Evolutionary conservation across 176 grass and related monocot genomes (phyloP), one percentile per base, ranked within the genome.

Genomic region (Oryza longistaminata): DNA sequence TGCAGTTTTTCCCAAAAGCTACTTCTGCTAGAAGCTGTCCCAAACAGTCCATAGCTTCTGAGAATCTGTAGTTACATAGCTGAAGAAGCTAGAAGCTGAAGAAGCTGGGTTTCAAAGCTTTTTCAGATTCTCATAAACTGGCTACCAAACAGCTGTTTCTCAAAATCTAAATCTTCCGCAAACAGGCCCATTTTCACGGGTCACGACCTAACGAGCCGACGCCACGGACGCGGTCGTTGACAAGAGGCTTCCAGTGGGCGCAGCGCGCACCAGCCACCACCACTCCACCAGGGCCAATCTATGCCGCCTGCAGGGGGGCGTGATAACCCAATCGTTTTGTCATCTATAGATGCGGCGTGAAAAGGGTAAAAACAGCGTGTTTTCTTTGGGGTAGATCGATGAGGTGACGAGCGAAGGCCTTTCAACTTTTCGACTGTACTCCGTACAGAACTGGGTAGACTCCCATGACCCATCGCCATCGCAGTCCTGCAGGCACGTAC

Each of bases 401-500:
- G 80, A 73, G 52, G 43, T 73, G 66, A 65, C 29, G 64, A 48
- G 33, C 14, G 27, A 4, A 9, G 46, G 19, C 42, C 39, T 46
- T 62, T 37, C 26, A 55, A 21, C 13, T 72, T 21, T 55, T 55
- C 16, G 55, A 3, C 21, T 24, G 58, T 62, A 24, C 2, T 1
- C 22, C 21, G 17, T 58, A 58, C 53, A 58, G 53, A 78, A 78
- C 37, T 71, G 82, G 39, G 22, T 26, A 78, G 40, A 48, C 64
- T 27, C 68, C 29, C 68, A 40, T 33, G 76, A 80, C 55, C 29
- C 58, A 9, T 86, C 69, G 33, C 76, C n/a, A 73, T 86, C 76
- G 29, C 21, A 10, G 42, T 22, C 13, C 52, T 11, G 40, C 25
- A 33, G 40, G 55, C 50, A 58, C 25, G 35, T 72, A 39, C 72